Evolutionary conservation across 805 yeast species (phyloP).

Genomic region (Yarrowia sp.): DNA sequence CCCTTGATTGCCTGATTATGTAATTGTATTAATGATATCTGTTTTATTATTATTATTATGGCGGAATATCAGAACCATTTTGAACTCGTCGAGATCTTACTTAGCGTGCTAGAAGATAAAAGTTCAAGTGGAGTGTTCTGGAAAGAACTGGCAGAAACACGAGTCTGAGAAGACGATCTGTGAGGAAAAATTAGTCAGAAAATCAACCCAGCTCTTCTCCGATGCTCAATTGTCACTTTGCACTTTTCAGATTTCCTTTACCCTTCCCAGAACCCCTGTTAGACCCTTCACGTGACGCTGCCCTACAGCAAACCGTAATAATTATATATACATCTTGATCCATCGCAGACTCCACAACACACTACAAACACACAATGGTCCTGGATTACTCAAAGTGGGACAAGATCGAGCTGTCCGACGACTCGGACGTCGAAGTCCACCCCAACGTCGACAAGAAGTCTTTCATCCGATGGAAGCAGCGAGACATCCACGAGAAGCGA

Average conservation of each 20-base stretch:
- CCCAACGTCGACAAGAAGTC: slow-evolving; percentile 95
- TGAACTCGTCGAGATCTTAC: no score
- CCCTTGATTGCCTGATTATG: not conserved
- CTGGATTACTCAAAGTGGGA: slow-evolving; percentile 98
- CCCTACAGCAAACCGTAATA: not conserved
- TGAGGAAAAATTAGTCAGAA: not conserved
- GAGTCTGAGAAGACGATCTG: not conserved
- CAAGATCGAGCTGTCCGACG: slow-evolving; percentile 91
- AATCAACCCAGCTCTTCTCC: no score
- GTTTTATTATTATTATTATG: no score
- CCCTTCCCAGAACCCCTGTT: not conserved
- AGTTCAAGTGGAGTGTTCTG: no score
- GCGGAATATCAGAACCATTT: no score
- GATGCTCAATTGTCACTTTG: not conserved
- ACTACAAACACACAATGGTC: slow-evolving; percentile 51
- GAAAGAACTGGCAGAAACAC: no score
- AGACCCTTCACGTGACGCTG: not conserved
- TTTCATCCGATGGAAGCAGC: slow-evolving; percentile 93
- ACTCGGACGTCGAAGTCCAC: slow-evolving; percentile 94
- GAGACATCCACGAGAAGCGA: slow-evolving; percentile 93
- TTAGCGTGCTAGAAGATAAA: no score
- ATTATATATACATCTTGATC: not conserved
- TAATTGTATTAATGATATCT: no score
- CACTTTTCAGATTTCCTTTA: not conserved
- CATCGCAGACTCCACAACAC: not conserved